Percentiles rank a stretch among this genome's conserved stretches.
Evolutionary conservation across 1,284 basidiomycete species (phyloP).

Genomic region (Stereum hirsutum): DNA sequence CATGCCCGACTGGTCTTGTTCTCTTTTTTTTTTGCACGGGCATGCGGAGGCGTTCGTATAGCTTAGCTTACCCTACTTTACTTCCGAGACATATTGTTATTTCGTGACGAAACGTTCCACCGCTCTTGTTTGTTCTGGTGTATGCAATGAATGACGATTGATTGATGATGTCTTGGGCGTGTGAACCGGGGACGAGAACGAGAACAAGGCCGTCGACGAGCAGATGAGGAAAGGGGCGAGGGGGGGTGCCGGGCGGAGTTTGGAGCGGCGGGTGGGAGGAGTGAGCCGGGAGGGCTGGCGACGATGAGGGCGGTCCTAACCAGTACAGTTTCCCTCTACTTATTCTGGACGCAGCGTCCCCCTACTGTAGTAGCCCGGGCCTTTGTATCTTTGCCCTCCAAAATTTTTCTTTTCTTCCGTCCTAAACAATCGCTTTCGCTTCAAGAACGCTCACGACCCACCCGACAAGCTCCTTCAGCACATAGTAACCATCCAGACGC

Average conservation of each 20-base stretch:
- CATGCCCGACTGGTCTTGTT: neutral
- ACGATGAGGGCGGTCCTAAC: constrained; percentile 26
- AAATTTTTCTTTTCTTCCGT: constrained; percentile 31
- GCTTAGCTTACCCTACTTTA: neutral
- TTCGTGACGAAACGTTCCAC: constrained; percentile 2
- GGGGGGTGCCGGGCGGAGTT: constrained; percentile 27
- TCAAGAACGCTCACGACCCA: too few species aligned
- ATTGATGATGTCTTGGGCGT: neutral
- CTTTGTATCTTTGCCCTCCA: constrained; percentile 30
- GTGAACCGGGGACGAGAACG: constrained; percentile 9
- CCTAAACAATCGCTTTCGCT: too few species aligned
- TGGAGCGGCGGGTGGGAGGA: constrained; percentile 23
- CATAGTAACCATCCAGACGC: constrained; percentile 12
- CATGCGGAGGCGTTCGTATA: too few species aligned
- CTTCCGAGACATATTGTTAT: constrained; percentile 12
- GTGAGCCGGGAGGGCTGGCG: constrained; percentile 16
- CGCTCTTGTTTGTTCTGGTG: constrained; percentile 10
- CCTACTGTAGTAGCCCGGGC: constrained; percentile 30
- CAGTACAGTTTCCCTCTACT: constrained; percentile 35
- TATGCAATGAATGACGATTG: constrained; percentile 1
- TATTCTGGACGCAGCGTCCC: constrained; percentile 29
- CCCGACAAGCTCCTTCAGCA: constrained; percentile 8
- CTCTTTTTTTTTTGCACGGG: neutral
- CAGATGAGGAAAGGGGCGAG: constrained; percentile 3
- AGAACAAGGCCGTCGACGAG: too few species aligned